Percentiles rank a stretch among this genome's conserved stretches.
Conservation (phyloP, 768 basidiomycete genomes). For the Sporobolomyces roseus region DNA sequence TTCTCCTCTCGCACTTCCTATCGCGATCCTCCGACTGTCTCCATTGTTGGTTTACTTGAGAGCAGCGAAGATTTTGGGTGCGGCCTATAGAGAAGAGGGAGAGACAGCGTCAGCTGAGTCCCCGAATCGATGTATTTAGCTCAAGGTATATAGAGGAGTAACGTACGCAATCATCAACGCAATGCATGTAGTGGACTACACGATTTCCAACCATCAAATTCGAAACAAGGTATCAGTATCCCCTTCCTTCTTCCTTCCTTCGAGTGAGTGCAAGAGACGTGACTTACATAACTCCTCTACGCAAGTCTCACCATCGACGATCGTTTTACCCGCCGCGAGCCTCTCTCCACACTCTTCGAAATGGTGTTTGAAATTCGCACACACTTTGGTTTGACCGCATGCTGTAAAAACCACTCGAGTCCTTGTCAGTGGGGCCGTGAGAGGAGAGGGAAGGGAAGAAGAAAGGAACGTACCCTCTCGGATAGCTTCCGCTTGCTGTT, state of each 20-base stretch:
- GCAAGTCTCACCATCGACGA: conserved; percentile 42
- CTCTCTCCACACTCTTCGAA: conserved; percentile 45
- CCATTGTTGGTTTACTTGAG: conserved; percentile 35
- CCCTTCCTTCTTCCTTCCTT: too few relatives aligned
- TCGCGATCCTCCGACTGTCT: too few relatives aligned
- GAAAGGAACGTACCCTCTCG: conserved; percentile 24
- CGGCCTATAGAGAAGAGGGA: conserved; percentile 26
- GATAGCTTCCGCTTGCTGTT: conserved; percentile 36
- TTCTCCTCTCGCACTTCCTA: too few relatives aligned
- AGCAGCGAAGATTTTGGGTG: conserved; percentile 44
- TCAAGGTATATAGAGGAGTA: background rate
- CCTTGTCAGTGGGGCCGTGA: too few relatives aligned
- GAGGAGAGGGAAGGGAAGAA: background rate
- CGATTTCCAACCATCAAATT: too few relatives aligned
- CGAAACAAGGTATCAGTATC: too few relatives aligned
- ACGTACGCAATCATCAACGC: conserved; percentile 45
- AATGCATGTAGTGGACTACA: conserved; percentile 46
- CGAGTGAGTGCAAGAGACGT: background rate
- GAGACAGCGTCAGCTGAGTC: background rate
- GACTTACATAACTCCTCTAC: conserved; percentile 46
- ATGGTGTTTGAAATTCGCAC: conserved; percentile 44
- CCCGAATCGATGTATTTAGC: too few relatives aligned
- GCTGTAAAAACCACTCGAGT: background rate
- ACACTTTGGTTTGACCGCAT: conserved; percentile 43
- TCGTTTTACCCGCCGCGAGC: conserved; percentile 42